Evolutionary conservation across 73 alveolate species (phyloP), one percentile per base, ranked within the genome.

Genomic region (Tetrahymena malaccensis): DNA sequence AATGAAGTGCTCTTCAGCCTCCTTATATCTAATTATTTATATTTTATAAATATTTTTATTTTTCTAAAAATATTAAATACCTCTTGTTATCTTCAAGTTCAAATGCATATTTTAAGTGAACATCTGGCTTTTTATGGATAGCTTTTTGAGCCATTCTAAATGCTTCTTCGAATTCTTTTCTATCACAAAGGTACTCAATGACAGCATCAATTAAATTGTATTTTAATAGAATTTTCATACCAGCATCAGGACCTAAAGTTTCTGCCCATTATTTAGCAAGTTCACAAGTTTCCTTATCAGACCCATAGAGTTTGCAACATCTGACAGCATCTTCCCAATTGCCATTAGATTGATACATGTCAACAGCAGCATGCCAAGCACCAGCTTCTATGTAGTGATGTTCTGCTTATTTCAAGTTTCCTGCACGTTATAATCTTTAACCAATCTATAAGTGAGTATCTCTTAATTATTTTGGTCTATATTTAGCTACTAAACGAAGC

Each of bases 1-100:
- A 94, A 99, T 99, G 96, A 99, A 99, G 94, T 99, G 99, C 94
- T 99, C 99, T 96, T 99, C 99, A 85, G 99, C 99, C 96, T 99
- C 99, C 96, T 99, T 99, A 94, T 96, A 98, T 96, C 99, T 40
- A 35, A 70, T 8, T 70, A 70, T 22, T 70, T 70, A 4, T 1
- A n/a, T 70, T 22, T 22, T 25, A 25, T 70, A 5, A 31, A 31
- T 19, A 22, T 9, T 0, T 10, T 9, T 16, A 25, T 22, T 22
- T 25, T 19, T n/a, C 0, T 4, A 27, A 27, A 70, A 70, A 70
- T 19, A 25, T 11, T 70, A 70, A 70, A 19, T 70, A 70, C 89
- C 89, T 98, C 96, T 98, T 98, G 94, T 98, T 99, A 96, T 99
- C 99, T 97, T 99, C 99, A 85, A 99, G 96, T 94, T 98, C 99